Evolutionary conservation across 352 stramenopile genomes (phyloP).

Genomic region (Pythium myriotylum): DNA sequence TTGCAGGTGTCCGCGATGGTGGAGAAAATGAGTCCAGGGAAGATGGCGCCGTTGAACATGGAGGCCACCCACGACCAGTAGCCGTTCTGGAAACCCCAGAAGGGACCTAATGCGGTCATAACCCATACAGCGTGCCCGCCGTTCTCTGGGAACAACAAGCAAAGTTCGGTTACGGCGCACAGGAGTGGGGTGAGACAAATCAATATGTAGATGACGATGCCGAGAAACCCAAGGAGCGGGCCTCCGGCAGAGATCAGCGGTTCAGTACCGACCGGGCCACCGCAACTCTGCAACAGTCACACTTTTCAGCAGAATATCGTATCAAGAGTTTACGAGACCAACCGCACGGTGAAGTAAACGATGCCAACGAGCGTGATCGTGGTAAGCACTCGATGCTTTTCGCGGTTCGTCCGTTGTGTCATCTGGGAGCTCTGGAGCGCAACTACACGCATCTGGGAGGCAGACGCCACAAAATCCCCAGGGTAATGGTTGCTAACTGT

Average conservation of each 20-base stretch:
- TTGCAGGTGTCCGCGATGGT: neutral
- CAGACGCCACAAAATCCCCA: too few relatives aligned
- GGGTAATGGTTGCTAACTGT: too few relatives aligned
- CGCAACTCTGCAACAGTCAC: too few relatives aligned
- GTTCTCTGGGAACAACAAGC: constrained; percentile 78
- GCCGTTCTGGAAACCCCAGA: constrained; percentile 86
- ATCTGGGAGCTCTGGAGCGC: too few relatives aligned
- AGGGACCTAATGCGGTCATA: constrained; percentile 73
- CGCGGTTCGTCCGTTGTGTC: too few relatives aligned
- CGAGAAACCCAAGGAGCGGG: constrained; percentile 62
- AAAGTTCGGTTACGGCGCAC: constrained; percentile 46
- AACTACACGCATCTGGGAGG: too few relatives aligned
- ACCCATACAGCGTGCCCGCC: constrained; percentile 86
- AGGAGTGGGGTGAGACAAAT: constrained; percentile 41
- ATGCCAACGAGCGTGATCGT: too few relatives aligned
- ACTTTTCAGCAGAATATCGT: too few relatives aligned
- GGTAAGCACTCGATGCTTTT: too few relatives aligned
- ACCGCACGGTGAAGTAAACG: too few relatives aligned
- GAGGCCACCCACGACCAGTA: constrained; percentile 81
- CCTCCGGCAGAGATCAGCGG: constrained; percentile 34
- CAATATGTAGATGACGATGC: constrained; percentile 67
- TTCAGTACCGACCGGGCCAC: constrained; percentile 44
- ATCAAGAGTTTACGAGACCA: too few relatives aligned
- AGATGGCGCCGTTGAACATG: constrained; percentile 80
- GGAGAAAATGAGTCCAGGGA: constrained; percentile 65